Percentiles rank a stretch among this genome's conserved stretches.
phyloP scores from a whole-genome alignment of 345 rosid genomes.

The Pugionium cornutum region DNA sequence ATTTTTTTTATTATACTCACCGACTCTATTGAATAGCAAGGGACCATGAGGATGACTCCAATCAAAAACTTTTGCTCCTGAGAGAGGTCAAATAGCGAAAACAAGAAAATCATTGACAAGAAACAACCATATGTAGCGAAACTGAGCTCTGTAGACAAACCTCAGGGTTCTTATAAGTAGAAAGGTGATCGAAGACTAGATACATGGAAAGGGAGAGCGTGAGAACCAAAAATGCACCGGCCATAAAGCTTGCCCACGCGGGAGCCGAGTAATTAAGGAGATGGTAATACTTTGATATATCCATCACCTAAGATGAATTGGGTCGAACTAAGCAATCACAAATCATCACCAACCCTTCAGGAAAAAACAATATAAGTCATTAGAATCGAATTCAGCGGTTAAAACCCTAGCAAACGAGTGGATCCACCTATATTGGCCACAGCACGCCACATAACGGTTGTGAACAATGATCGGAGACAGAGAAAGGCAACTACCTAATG shows the following conservation, averaged over 20 bases:
- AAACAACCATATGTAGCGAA: not conserved
- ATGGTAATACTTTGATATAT: slow-evolving; percentile 28
- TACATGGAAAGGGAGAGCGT: slow-evolving; percentile 71
- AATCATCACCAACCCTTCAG: not conserved
- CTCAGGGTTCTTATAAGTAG: slow-evolving; percentile 97
- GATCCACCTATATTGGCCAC: not conserved
- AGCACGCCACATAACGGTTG: no score
- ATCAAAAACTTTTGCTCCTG: slow-evolving; percentile 98
- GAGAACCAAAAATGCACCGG: slow-evolving; percentile 58
- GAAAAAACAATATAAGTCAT: not conserved
- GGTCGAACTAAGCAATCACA: not conserved
- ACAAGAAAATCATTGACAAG: not conserved
- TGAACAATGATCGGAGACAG: not conserved
- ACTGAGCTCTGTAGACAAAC: slow-evolving; percentile 33
- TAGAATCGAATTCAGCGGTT: not conserved
- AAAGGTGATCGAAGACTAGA: slow-evolving; percentile 90
- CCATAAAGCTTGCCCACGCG: slow-evolving; percentile 69
- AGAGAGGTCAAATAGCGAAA: not conserved
- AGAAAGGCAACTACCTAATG: not conserved
- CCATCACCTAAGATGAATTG: slow-evolving; percentile 22
- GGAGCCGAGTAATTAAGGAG: slow-evolving; percentile 57
- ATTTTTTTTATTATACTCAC: slow-evolving; percentile 47
- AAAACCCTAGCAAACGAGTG: not conserved
- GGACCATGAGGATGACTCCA: slow-evolving; percentile 98
- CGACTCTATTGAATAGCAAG: slow-evolving; percentile 89